Conservation (phyloP, 108 stramenopile genomes). For the Pseudonitzschia pungens region DNA sequence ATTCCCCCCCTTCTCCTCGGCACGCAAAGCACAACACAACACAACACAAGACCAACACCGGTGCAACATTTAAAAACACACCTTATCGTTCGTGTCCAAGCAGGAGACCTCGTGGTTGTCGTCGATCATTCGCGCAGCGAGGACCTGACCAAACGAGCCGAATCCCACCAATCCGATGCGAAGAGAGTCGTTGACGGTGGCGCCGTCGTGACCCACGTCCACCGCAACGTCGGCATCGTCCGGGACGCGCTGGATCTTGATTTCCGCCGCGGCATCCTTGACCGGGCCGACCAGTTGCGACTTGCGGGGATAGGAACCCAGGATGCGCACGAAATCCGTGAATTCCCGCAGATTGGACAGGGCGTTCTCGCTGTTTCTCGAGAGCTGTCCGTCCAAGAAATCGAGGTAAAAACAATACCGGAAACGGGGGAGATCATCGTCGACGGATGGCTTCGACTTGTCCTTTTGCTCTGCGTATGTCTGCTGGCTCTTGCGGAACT, state of each 20-base stretch:
- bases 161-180: constrained; percentile 96
- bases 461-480: neutral
- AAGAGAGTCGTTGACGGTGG: constrained; percentile 30
- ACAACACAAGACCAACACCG: neutral
- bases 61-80: no score
- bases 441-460: neutral
- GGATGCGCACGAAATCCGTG: constrained; percentile 80
- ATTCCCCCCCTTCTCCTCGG: no score
- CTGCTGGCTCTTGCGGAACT: constrained; percentile 64
- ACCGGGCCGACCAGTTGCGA: constrained; percentile 84
- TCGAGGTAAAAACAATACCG: constrained; percentile 92
- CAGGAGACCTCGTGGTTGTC: constrained; percentile 64
- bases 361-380: constrained; percentile 78
- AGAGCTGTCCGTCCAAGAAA: constrained; percentile 70
- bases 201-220: neutral
- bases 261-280: constrained; percentile 63
- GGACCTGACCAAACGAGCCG: constrained; percentile 92
- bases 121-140: constrained; percentile 56
- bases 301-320: constrained; percentile 86
- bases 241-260: constrained; percentile 35
- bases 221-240: constrained; percentile 23
- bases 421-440: constrained; percentile 62
- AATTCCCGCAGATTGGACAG: constrained; percentile 83
- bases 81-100: constrained; percentile 67
- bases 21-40: neutral